Base-by-base conservation (phyloP, 2,329 filamentous ascomycete genomes). In the Ceratocystiopsis minuta region DNA sequence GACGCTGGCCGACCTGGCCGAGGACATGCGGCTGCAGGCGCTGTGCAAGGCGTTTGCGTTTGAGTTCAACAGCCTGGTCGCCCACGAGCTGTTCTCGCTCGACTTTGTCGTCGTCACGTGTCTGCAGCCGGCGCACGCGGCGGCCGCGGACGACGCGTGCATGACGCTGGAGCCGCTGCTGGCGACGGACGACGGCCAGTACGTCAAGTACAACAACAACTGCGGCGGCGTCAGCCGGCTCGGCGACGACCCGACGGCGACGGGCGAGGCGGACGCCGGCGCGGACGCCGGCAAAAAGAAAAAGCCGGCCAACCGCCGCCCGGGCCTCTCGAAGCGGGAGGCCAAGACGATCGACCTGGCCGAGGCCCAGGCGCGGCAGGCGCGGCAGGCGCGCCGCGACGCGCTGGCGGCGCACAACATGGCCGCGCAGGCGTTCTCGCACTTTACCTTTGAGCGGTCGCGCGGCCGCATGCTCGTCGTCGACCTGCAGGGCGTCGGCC, bases 361-460 rank as follows among this genome's bases (percentile, higher is more conserved):
- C 31, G 11, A 11, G 31, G n/a, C 13, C 17, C 20, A 7, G 20
- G 20, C 20, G 20, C 20, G 20, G 20, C 20, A 7, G 20, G 20
- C 20, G 20, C 20, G 20, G 20, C 20, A 4, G 20, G 20, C 20
- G 20, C 20, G 20, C n/a, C 24, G 36, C 15, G 34, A 28, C 41
- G 18, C 47, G 1, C 46, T 52, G n/a, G 16, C 33, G 24, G 45
- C 43, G 6, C 51, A 52, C 45, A 57, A 55, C 41, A 42, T 51
- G 16, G 51, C 53, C 2, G 59, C 60, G 0, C 60, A 63, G 36
- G 60, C 59, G 0, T 63, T 63, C 43, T 61, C 58, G 0, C 60
- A 63, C 42, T 63, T 62, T 35, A 61, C 60, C 2, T 63, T 60
- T 36, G 60, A 63, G 50, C 54, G 60, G 1, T 62, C 60, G 0